Conservation (phyloP, 768 basidiomycete species). For the Galerina sulciceps region DNA sequence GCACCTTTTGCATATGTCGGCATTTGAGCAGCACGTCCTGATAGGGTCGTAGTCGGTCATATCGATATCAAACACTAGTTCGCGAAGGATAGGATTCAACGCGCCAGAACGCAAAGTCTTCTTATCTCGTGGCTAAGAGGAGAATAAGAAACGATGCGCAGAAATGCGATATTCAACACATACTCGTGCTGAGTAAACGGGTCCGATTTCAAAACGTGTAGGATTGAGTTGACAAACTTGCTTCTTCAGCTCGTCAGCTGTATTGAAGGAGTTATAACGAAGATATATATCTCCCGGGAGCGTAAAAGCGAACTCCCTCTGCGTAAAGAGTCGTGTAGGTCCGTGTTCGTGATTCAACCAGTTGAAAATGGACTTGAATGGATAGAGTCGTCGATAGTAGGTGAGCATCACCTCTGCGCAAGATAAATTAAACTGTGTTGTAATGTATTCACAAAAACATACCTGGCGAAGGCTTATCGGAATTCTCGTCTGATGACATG, state of each 20-base stretch:
- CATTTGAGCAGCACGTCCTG: constrained; percentile 92
- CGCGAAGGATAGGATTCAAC: constrained; percentile 81
- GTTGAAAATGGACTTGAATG: constrained; percentile 89
- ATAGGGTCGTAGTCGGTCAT: constrained; percentile 99
- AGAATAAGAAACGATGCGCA: background rate
- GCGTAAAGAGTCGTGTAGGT: constrained; percentile 81
- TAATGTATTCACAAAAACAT: background rate
- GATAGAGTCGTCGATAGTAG: constrained; percentile 92
- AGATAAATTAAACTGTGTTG: background rate
- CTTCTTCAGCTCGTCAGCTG: constrained; percentile 88
- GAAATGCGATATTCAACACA: constrained; percentile 30
- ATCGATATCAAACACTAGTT: constrained; percentile 99
- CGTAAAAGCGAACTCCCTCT: constrained; percentile 96
- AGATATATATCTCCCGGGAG: constrained; percentile 90
- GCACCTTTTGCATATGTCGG: constrained; percentile 89
- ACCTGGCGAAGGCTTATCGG: constrained; percentile 26
- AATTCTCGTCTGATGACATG: constrained; percentile 4
- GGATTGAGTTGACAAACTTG: constrained; percentile 86
- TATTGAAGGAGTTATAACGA: constrained; percentile 91
- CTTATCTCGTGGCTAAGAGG: constrained; percentile 79
- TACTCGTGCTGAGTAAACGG: constrained; percentile 87
- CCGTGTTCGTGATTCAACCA: constrained; percentile 95
- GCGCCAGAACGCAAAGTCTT: constrained; percentile 71
- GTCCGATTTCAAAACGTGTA: constrained; percentile 95
- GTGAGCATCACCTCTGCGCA: constrained; percentile 50